These are phyloP conservation scores for Chenopodium quinoa DNA, from an alignment of 148 eudicot genomes.

Conservation along the genomic window DNA sequence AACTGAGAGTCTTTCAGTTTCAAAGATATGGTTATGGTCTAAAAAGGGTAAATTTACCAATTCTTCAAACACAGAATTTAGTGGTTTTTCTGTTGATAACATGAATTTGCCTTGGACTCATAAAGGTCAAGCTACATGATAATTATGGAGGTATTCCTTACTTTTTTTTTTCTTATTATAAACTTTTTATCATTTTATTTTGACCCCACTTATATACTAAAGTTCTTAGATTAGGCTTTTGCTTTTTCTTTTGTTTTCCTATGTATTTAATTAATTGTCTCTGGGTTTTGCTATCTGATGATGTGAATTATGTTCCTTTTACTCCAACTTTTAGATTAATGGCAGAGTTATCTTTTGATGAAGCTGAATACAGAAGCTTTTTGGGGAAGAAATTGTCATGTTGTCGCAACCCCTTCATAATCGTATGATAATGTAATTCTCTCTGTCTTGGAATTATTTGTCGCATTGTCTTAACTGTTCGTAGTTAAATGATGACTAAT, in stretches of 20 bases:
- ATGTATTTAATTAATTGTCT: slow-evolving; percentile 7
- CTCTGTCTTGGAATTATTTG: too few species aligned
- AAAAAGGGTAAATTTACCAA: slow-evolving; percentile 61
- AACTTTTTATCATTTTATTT: slow-evolving; percentile 15
- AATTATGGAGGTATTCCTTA: slow-evolving; percentile 22
- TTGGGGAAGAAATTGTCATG: slow-evolving; percentile 7
- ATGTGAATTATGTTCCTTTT: slow-evolving; percentile 38
- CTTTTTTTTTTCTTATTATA: background rate
- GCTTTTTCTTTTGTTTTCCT: slow-evolving; percentile 7
- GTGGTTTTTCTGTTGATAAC: slow-evolving; percentile 37
- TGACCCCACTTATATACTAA: slow-evolving; percentile 23
- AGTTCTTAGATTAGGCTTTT: slow-evolving; percentile 10
- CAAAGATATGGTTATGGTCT: slow-evolving; percentile 97
- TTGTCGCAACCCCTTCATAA: too few species aligned
- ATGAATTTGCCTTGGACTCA: slow-evolving; percentile 52
- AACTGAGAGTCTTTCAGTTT: slow-evolving; percentile 86
- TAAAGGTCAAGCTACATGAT: slow-evolving; percentile 31
- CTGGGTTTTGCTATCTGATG: slow-evolving; percentile 17
- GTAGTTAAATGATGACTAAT: background rate
- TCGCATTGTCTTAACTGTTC: too few species aligned
- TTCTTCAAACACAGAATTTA: slow-evolving; percentile 33
- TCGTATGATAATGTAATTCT: too few species aligned
- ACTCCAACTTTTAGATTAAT: slow-evolving; percentile 26
- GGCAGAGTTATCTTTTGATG: slow-evolving; percentile 33
- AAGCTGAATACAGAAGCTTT: slow-evolving; percentile 25